Evolutionary conservation across 2,329 filamentous ascomycete species (phyloP).

Genomic region (Fusarium anguioides): DNA sequence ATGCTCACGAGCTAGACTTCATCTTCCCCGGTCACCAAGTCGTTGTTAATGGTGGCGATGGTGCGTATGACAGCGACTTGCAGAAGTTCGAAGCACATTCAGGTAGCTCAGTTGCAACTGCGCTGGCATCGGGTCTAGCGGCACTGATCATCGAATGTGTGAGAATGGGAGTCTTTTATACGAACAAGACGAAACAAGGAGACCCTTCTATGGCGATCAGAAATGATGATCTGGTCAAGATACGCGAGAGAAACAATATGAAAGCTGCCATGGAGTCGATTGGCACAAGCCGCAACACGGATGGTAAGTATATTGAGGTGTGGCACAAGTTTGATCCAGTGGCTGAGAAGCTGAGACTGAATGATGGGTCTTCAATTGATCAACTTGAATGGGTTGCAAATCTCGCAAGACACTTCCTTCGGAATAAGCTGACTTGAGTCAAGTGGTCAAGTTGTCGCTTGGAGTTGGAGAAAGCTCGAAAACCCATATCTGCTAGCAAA

Average conservation of each 20-base stretch:
- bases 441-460: no score
- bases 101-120: conserved; percentile 15
- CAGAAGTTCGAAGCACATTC: neutral
- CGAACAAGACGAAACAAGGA: neutral
- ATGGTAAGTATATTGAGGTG: neutral
- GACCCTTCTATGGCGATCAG: neutral
- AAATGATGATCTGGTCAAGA: neutral
- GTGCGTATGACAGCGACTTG: neutral
- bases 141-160: conserved; percentile 9
- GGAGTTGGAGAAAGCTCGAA: no score
- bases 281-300: neutral
- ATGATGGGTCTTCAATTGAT: neutral
- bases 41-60: neutral
- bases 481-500: no score
- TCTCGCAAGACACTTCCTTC: conserved; percentile 3
- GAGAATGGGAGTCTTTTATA: neutral
- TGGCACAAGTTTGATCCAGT: neutral
- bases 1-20: neutral
- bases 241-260: neutral
- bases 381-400: conserved; percentile 3
- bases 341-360: neutral
- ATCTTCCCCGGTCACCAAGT: neutral
- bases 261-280: neutral
- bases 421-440: neutral
- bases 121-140: neutral